Conservation (phyloP, 176 grass and related monocot species). For the Pontederia crassipes region DNA sequence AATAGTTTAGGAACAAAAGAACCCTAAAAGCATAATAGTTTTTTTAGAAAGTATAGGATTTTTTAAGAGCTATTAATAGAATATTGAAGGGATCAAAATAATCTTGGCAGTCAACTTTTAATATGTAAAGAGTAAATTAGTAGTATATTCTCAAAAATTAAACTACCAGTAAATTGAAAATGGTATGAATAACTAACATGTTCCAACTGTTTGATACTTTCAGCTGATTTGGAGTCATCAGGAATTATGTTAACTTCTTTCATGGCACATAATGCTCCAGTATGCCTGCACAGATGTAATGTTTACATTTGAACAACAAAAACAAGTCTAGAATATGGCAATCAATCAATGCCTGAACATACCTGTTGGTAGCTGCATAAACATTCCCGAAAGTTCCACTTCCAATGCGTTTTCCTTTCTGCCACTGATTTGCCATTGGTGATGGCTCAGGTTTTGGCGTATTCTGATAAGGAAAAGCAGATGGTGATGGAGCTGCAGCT, state of each 20-base stretch:
- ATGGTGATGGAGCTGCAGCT: conserved; percentile 41
- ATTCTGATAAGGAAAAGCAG: conserved; percentile 27
- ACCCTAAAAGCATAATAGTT: too few relatives aligned
- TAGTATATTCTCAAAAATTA: background rate
- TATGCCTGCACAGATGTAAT: conserved; percentile 43
- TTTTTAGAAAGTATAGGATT: too few relatives aligned
- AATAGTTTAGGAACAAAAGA: too few relatives aligned
- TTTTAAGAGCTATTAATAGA: too few relatives aligned
- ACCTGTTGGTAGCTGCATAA: conserved; percentile 90
- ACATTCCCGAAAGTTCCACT: conserved; percentile 92
- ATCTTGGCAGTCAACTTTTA: too few relatives aligned
- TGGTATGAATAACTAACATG: conserved; percentile 42
- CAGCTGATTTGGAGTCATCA: conserved; percentile 79
- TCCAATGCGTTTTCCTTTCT: conserved; percentile 86
- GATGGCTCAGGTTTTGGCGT: conserved; percentile 44
- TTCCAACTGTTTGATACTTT: conserved; percentile 81
- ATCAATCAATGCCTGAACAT: background rate
- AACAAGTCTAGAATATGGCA: background rate
- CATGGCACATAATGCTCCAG: conserved; percentile 95
- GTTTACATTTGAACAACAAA: background rate
- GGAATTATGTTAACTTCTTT: conserved; percentile 98
- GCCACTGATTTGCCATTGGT: conserved; percentile 65
- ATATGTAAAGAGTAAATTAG: background rate
- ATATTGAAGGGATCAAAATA: too few relatives aligned
- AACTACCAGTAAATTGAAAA: background rate